Evolutionary conservation across 2,329 filamentous ascomycete genomes (phyloP).

Genomic region (Daldinia sp.): DNA sequence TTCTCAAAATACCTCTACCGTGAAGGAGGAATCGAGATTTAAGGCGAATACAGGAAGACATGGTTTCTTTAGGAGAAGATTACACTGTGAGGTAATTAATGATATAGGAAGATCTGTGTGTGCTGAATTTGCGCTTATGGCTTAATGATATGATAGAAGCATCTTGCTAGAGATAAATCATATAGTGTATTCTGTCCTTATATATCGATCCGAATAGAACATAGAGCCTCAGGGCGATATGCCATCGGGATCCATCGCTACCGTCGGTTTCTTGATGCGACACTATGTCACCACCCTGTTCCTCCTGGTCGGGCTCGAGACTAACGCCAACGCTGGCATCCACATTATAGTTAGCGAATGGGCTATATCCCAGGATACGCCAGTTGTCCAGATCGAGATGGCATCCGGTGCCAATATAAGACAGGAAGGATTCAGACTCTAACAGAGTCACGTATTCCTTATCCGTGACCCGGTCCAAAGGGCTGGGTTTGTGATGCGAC

Average conservation of each 20-base stretch:
- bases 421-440: background rate
- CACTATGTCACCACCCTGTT: background rate
- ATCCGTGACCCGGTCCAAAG: conserved; percentile 6
- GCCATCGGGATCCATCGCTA: background rate
- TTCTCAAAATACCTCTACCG: background rate
- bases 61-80: background rate
- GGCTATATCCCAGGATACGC: background rate
- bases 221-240: background rate
- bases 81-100: background rate
- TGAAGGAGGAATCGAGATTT: background rate
- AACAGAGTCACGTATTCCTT: background rate
- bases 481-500: background rate
- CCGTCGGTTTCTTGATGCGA: background rate
- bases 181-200: background rate
- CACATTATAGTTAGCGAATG: background rate
- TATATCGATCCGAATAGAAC: background rate
- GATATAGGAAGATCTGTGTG: background rate
- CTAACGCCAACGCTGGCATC: background rate
- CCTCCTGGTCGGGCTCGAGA: background rate
- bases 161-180: background rate
- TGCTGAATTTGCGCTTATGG: background rate
- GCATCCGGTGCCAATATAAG: background rate
- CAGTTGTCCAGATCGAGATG: conserved; percentile 4
- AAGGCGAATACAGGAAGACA: conserved; percentile 10
- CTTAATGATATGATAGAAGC: background rate